A percentile compares a stretch with the other conserved stretches of the same genome.
phyloP scores from a whole-genome alignment of 208 protist species.

The Balamuthia mandrillaris region DNA sequence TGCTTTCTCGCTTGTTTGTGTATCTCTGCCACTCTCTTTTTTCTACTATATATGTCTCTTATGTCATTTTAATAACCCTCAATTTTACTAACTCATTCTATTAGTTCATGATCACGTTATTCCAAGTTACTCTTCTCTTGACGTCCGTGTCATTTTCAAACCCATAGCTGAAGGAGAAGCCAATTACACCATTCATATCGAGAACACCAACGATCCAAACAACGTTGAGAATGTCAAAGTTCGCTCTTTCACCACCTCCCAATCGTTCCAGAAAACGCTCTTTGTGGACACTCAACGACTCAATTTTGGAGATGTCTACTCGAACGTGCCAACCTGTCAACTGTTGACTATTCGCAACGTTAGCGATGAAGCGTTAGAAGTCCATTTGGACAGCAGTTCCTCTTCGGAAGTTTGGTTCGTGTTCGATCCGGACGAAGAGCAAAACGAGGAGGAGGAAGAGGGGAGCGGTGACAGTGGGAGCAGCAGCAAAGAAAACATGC shows the following conservation, averaged over 20 bases:
- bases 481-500: too few species aligned
- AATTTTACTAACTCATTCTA: neutral
- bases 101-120: conserved; percentile 40
- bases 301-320: conserved; percentile 64
- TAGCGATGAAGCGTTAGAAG: conserved; percentile 51
- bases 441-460: neutral
- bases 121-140: conserved; percentile 39
- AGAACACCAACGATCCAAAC: conserved; percentile 54
- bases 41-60: too few species aligned
- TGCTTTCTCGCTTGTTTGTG: too few species aligned
- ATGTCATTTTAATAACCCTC: too few species aligned
- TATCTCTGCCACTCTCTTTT: too few species aligned
- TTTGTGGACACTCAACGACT: conserved; percentile 43
- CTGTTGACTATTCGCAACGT: conserved; percentile 56
- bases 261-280: conserved; percentile 43
- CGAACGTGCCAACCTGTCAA: conserved; percentile 19
- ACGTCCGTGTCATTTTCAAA: conserved; percentile 39
- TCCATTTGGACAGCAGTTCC: conserved; percentile 47
- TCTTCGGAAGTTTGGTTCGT: conserved; percentile 48
- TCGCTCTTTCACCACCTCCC: neutral
- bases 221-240: conserved; percentile 6
- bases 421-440: conserved; percentile 34
- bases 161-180: conserved; percentile 37
- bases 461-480: neutral
- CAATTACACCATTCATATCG: conserved; percentile 49